These are phyloP conservation scores for Hypoxylon lenormandii DNA, from an alignment of 495 filamentous ascomycete species.

Conservation along the genomic window DNA sequence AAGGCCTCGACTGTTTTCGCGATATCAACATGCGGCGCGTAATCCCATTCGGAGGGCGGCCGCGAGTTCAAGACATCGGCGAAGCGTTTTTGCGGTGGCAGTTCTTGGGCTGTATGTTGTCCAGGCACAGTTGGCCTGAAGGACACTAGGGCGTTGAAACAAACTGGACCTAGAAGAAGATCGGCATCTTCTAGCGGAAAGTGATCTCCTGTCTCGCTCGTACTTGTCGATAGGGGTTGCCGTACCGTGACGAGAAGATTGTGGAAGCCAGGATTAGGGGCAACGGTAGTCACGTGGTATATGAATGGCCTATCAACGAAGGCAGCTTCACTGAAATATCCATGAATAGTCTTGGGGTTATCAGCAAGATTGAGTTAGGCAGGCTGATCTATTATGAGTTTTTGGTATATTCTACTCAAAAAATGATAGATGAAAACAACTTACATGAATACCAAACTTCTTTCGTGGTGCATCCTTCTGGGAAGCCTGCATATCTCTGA, in stretches of 20 bases:
- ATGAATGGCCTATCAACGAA: conserved; percentile 67
- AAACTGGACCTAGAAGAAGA: conserved; percentile 60
- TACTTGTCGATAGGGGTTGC: conserved; percentile 58
- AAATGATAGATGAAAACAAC: conserved; percentile 46
- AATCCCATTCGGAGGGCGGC: conserved; percentile 54
- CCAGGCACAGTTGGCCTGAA: conserved; percentile 60
- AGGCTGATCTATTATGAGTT: no score
- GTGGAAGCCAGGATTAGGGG: conserved; percentile 68
- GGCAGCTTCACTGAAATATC: conserved; percentile 73
- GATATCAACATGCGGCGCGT: conserved; percentile 59
- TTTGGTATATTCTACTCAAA: no score
- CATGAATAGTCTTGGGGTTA: conserved; percentile 71
- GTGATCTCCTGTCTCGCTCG: conserved; percentile 46
- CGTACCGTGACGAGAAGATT: conserved; percentile 70
- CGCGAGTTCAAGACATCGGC: conserved; percentile 50
- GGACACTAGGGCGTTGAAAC: conserved; percentile 71
- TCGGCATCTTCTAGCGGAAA: conserved; percentile 54
- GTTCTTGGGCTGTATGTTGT: conserved; percentile 50
- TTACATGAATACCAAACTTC: conserved; percentile 70
- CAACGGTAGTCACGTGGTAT: conserved; percentile 67
- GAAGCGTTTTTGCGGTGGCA: conserved; percentile 54
- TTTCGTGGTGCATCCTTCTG: conserved; percentile 31
- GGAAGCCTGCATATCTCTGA: conserved; percentile 52
- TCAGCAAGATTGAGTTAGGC: conserved; percentile 14
- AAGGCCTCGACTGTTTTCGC: conserved; percentile 40